These are phyloP conservation scores for Arthrinium puccinioides DNA, from an alignment of 2,329 filamentous ascomycete species.

Conservation along the genomic window DNA sequence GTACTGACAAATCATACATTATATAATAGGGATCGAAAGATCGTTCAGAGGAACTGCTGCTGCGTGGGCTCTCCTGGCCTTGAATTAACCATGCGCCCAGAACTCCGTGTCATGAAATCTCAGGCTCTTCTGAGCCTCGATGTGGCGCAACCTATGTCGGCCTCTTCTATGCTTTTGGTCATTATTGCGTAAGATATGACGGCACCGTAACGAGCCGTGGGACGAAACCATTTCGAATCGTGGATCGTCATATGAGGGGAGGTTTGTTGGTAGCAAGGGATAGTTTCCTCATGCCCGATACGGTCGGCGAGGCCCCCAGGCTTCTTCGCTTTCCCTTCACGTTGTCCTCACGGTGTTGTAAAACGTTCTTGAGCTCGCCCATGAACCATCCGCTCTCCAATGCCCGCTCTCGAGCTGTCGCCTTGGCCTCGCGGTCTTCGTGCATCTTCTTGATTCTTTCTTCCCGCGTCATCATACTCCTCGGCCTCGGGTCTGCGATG, in stretches of 20 bases:
- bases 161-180: too few species aligned
- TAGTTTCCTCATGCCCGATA: neutral
- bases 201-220: too few species aligned
- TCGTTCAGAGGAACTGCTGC: too few species aligned
- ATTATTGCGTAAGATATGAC: too few species aligned
- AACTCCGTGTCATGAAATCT: too few species aligned
- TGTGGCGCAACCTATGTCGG: too few species aligned
- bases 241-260: neutral
- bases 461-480: conserved; percentile 69
- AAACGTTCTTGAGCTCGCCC: conserved; percentile 84
- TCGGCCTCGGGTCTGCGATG: conserved; percentile 66
- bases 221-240: too few species aligned
- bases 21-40: too few species aligned
- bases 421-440: conserved; percentile 74
- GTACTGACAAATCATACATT: too few species aligned
- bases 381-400: conserved; percentile 88
- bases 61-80: too few species aligned
- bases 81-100: too few species aligned
- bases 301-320: neutral
- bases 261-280: neutral
- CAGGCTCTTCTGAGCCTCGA: too few species aligned
- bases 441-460: conserved; percentile 83
- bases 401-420: conserved; percentile 61
- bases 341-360: conserved; percentile 35
- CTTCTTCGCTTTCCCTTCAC: neutral